Evolutionary conservation across 371 early-diverging fungal species (phyloP), one percentile per base, ranked within the genome.

Genomic region (Thermomucor indicae-seudaticae): DNA sequence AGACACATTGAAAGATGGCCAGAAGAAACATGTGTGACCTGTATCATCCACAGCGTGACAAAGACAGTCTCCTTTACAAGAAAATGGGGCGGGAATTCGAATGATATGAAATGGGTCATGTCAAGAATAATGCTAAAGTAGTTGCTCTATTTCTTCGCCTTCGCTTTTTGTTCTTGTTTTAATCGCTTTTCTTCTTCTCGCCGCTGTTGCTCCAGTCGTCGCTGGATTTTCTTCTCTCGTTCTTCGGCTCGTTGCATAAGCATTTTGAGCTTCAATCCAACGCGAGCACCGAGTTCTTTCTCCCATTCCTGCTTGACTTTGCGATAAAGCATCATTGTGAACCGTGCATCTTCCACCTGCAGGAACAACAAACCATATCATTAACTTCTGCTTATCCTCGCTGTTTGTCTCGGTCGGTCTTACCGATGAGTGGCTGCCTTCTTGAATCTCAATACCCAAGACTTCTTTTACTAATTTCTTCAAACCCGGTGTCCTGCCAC

Each of bases 381-480:
- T 19, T 30, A 45, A 23, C 20, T 19, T 3, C 12, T n/a, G 20
- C 12, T 19, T 10, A 16, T 30, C 35, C 16, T 23, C n/a, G 24
- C 16, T 14, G 12, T 32, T 32, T 29, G 20, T 11, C 8, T 31
- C 8, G 1, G 4, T 52, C n/a, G 10, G 34, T 38, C 45, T 72
- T 53, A 88, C 89, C n/a, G 93, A 91, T 8, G 89, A 91, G 65
- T 98, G 97, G 52, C 72, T 75, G n/a, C 91, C 94, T 6, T 73
- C 61, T 61, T 97, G 97, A 59, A 97, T 94, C 22, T 75, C 70
- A 27, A 94, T 62, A 6, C 84, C 84, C 42, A 97, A 57, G 20
- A 89, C 52, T 30, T 81, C 67, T n/a, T 82, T 71, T 0, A 93
- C 93, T 50, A 96, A 63, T 46, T 71, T 81, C 47, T 84, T 82